These are phyloP conservation scores for Acacia crassicarpa DNA, from an alignment of 306 rosid species.

Conservation along the genomic window DNA sequence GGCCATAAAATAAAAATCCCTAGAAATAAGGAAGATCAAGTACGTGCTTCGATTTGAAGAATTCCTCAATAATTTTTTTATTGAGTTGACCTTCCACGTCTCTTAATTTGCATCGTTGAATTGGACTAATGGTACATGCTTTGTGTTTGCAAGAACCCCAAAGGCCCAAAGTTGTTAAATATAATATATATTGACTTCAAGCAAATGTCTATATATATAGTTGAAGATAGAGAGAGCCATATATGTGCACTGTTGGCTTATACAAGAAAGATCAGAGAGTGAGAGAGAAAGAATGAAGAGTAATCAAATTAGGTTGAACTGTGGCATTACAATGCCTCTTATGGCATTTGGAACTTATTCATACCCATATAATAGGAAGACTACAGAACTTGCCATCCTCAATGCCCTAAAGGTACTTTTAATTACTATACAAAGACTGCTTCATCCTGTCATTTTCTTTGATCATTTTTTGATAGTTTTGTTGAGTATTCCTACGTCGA, in stretches of 20 bases:
- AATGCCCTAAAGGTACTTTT: slow-evolving; percentile 70
- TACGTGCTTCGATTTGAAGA: not conserved
- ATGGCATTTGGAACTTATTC: slow-evolving; percentile 89
- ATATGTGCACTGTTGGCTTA: slow-evolving; percentile 25
- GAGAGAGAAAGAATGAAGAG: slow-evolving; percentile 37
- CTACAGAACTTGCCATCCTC: slow-evolving; percentile 66
- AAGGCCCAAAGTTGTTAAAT: not conserved
- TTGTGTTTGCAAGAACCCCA: not conserved
- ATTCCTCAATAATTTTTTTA: not conserved
- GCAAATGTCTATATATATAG: slow-evolving; percentile 39
- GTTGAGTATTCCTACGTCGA: not conserved
- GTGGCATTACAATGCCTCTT: slow-evolving; percentile 76
- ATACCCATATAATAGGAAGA: slow-evolving; percentile 54
- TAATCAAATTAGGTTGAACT: slow-evolving; percentile 63
- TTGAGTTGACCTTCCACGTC: not conserved
- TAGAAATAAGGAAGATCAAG: not conserved
- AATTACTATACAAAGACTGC: not conserved
- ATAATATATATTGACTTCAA: slow-evolving; percentile 40
- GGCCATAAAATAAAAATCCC: not conserved
- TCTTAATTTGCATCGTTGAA: not conserved
- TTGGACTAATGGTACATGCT: not conserved
- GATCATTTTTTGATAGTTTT: not conserved
- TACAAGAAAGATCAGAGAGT: slow-evolving; percentile 1
- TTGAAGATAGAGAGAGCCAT: slow-evolving; percentile 30
- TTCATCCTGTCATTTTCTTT: not conserved